These are phyloP conservation scores for Talaromyces funiculosus DNA, from an alignment of 2,329 filamentous ascomycete species.

Conservation along the genomic window DNA sequence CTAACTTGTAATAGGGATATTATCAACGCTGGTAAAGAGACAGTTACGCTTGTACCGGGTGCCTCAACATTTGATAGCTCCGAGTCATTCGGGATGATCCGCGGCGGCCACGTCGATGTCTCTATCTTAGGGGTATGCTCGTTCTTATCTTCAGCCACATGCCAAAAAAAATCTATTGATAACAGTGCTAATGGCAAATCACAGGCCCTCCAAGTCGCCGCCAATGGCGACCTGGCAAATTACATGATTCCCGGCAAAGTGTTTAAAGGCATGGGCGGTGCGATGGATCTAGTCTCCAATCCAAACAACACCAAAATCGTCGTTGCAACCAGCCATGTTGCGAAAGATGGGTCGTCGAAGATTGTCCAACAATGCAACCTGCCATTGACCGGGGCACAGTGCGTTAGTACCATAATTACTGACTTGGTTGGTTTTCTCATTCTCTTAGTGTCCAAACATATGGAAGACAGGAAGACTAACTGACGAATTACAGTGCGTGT, in stretches of 20 bases:
- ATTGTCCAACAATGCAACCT: slow-evolving; percentile 92
- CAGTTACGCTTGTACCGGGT: slow-evolving; percentile 74
- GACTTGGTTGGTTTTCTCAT: slow-evolving; percentile 50
- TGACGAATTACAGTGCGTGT: slow-evolving; percentile 44
- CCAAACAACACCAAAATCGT: slow-evolving; percentile 72
- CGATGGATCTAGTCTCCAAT: slow-evolving; percentile 68
- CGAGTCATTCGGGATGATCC: slow-evolving; percentile 90
- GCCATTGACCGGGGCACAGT: slow-evolving; percentile 78
- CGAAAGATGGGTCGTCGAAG: slow-evolving; percentile 92
- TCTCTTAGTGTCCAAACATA: background rate
- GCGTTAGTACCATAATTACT: slow-evolving; percentile 87
- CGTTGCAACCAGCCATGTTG: slow-evolving; percentile 91
- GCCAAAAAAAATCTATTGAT: background rate
- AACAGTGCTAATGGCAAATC: background rate
- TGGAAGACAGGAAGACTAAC: background rate
- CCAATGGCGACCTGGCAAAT: slow-evolving; percentile 74
- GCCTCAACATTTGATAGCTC: slow-evolving; percentile 79
- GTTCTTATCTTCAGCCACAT: slow-evolving; percentile 29
- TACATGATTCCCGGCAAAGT: slow-evolving; percentile 32
- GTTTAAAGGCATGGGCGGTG: slow-evolving; percentile 75
- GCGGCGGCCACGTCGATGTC: slow-evolving; percentile 74
- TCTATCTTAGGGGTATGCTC: slow-evolving; percentile 84
- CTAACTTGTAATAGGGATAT: slow-evolving; percentile 49
- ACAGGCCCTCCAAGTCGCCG: slow-evolving; percentile 75
- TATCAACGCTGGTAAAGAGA: slow-evolving; percentile 92